Evolutionary conservation across 2,329 filamentous ascomycete species (phyloP), one percentile per base, ranked within the genome.

Genomic region (Trichoderma koningii): DNA sequence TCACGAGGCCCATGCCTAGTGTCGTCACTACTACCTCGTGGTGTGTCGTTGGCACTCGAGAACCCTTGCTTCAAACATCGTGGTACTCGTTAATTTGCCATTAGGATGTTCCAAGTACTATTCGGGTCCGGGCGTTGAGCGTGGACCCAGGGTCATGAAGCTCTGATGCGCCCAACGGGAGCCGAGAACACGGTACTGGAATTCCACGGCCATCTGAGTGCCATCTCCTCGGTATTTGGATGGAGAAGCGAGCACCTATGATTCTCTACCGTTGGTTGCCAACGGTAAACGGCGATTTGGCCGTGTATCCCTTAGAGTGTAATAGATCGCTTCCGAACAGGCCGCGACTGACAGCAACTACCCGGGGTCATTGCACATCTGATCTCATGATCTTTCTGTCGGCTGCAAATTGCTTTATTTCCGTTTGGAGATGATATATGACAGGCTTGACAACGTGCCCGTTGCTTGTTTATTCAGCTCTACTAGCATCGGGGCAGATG

Each of bases 141-240:
- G 12, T 55, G 41, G 41, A 51, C n/a, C 59, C 7, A 34, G 59
- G 48, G 48, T 28, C 10, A n/a, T 42, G 23, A 53, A 62, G 23
- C 38, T 52, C 59, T 62, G 59, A 45, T 53, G 38, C 34, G 34
- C 30, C 47, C 59, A 62, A 26, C 30, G 38, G 5, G 59, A 63
- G 50, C 60, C 60, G 41, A 63, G 41, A 63, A 28, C 60, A 55
- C 19, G 60, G 60, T 55, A 45, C 60, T 28, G 60, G 60, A 47
- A 55, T 55, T 19, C 21, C 50, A 38, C 17, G 19, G 41, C 28
- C 28, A 9, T 17, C 9, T 9, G 48, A 17, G 50, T 47, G 51
- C 60, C 60, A 47, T 21, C 7, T 55, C 7, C 7, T 63, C 26
- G 50, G 60, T 55, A 63, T 21, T 42, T 17, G 10, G n/a, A 15